Conservation (phyloP, 2,329 filamentous ascomycete genomes). For the Venturia carpophila region DNA sequence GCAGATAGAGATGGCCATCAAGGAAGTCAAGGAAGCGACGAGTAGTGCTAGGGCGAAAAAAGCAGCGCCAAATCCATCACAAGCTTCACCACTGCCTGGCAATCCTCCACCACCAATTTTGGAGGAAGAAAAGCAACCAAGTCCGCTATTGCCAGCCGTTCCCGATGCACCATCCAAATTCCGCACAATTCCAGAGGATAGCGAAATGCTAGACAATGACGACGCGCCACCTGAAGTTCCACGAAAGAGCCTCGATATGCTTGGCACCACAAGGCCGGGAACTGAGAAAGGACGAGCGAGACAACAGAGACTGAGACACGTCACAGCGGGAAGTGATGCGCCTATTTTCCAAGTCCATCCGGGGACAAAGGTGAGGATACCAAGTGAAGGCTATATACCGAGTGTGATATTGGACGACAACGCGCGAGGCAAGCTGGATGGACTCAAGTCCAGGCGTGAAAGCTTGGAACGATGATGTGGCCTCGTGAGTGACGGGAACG, state of each 20-base stretch:
- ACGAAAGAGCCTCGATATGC: neutral
- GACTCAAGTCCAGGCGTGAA: neutral
- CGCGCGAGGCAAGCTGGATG: constrained; percentile 6
- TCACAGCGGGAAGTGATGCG: constrained; percentile 26
- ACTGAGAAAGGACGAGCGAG: neutral
- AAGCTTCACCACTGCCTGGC: neutral
- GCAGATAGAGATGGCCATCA: constrained; percentile 30
- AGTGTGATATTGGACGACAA: constrained; percentile 32
- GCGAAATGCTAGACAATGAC: neutral
- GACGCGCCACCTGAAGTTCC: constrained; percentile 4
- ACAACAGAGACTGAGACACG: neutral
- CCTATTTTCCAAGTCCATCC: constrained; percentile 35
- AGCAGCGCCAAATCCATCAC: neutral
- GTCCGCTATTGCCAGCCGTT: constrained; percentile 17
- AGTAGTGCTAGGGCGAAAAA: constrained; percentile 5
- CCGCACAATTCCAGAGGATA: neutral
- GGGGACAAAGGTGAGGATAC: constrained; percentile 34
- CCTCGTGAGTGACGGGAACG: neutral
- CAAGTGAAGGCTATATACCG: constrained; percentile 31
- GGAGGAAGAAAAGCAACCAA: neutral
- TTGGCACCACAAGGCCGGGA: neutral
- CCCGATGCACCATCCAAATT: constrained; percentile 19
- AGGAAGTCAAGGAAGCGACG: constrained; percentile 18
- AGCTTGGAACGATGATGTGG: neutral
- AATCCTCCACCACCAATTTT: neutral